These are phyloP conservation scores for Scleroderma citrinum DNA, from an alignment of 768 basidiomycete genomes.

Conservation along the genomic window DNA sequence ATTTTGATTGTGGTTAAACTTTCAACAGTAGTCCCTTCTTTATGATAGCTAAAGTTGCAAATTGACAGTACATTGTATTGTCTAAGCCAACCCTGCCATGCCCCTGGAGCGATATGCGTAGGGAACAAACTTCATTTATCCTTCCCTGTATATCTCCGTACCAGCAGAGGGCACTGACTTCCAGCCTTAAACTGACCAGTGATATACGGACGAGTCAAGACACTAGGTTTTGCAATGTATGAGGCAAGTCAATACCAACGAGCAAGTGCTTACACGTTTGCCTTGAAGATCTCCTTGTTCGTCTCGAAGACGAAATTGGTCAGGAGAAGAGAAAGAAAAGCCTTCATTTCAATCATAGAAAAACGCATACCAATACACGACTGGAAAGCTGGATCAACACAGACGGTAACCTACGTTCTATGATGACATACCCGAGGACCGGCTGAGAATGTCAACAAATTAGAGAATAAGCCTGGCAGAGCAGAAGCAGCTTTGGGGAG, in stretches of 20 bases:
- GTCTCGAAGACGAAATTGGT: constrained; percentile 53
- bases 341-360: constrained; percentile 80
- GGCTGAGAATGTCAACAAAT: constrained; percentile 70
- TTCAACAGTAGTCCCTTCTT: neutral
- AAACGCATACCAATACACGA: constrained; percentile 81
- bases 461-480: constrained; percentile 68
- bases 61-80: too few species aligned
- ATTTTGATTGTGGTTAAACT: neutral
- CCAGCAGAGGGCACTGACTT: constrained; percentile 55
- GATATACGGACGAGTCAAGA: constrained; percentile 62
- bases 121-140: too few species aligned
- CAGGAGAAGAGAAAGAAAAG: constrained; percentile 63
- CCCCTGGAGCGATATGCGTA: too few species aligned
- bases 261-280: constrained; percentile 50
- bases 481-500: constrained; percentile 62
- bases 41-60: too few species aligned
- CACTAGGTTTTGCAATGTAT: constrained; percentile 30
- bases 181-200: constrained; percentile 48
- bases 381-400: constrained; percentile 31
- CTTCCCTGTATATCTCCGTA: constrained; percentile 29
- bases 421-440: constrained; percentile 63
- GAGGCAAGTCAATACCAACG: neutral
- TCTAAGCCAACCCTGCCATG: too few species aligned
- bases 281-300: constrained; percentile 46
- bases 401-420: neutral